Percentiles rank a stretch among this genome's conserved stretches.
Evolutionary conservation across 1,284 basidiomycete genomes (phyloP).

Genomic region (Ustilago xerochloae): DNA sequence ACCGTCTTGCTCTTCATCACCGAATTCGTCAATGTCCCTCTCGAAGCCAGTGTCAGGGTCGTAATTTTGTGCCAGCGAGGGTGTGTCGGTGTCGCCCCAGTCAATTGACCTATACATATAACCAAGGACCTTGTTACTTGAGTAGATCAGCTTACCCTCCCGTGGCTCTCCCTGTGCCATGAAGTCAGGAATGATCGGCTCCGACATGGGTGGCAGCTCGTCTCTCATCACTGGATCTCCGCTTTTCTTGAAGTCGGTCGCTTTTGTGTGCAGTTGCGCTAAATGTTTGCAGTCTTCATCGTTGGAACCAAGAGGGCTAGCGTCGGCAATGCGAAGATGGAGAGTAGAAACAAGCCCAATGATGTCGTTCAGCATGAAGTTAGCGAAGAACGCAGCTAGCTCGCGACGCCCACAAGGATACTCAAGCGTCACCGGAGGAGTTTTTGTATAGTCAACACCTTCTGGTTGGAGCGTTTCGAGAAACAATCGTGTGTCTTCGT

Average conservation of each 20-base stretch:
- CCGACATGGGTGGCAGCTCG: conserved; percentile 19
- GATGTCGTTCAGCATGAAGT: conserved; percentile 74
- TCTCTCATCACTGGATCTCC: conserved; percentile 24
- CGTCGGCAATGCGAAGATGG: conserved; percentile 79
- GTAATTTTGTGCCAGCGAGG: conserved; percentile 15
- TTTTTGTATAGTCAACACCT: conserved; percentile 68
- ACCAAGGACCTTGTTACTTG: conserved; percentile 27
- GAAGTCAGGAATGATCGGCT: conserved; percentile 35
- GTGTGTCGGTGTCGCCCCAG: conserved; percentile 40
- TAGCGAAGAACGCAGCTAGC: conserved; percentile 78
- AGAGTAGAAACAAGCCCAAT: conserved; percentile 72
- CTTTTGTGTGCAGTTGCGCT: conserved; percentile 77
- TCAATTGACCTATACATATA: conserved; percentile 25
- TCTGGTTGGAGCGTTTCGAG: conserved; percentile 69
- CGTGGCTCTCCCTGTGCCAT: conserved; percentile 31
- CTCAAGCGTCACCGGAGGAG: conserved; percentile 71
- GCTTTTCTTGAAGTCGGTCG: conserved; percentile 69
- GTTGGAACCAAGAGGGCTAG: conserved; percentile 72
- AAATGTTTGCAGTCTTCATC: conserved; percentile 75
- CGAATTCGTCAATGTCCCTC: too few species aligned
- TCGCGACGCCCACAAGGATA: conserved; percentile 74
- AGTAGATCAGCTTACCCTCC: conserved; percentile 17
- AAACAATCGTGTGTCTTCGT: conserved; percentile 72
- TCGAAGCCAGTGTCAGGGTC: conserved; percentile 33
- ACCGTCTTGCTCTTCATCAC: too few species aligned